Percentiles rank a stretch among this genome's conserved stretches.
These are phyloP conservation scores for Nigrospora oryzae DNA, from an alignment of 2,329 filamentous ascomycete genomes.

Conservation along the genomic window DNA sequence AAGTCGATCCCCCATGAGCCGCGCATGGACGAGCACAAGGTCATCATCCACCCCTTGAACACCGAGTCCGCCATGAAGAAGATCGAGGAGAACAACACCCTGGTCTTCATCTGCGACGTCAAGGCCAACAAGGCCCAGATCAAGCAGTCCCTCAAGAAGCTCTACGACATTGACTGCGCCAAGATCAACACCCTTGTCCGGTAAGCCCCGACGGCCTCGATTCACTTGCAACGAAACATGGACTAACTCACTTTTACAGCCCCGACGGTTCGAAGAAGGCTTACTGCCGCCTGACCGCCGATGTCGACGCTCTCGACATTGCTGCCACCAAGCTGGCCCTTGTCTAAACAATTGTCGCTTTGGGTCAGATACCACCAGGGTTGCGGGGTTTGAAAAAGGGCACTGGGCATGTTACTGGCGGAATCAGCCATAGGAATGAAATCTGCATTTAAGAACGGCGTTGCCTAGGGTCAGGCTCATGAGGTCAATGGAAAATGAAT, in stretches of 20 bases:
- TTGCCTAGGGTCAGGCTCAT: conserved; percentile 22
- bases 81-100: conserved; percentile 99
- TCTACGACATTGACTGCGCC: conserved; percentile 95
- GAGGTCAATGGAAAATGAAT: conserved; percentile 23
- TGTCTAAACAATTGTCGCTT: conserved; percentile 58
- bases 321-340: conserved; percentile 98
- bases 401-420: conserved; percentile 4
- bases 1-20: conserved; percentile 86
- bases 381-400: conserved; percentile 12
- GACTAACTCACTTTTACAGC: conserved; percentile 34
- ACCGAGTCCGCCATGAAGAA: conserved; percentile 99
- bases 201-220: conserved; percentile 38
- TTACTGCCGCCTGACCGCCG: conserved; percentile 87
- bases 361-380: conserved; percentile 11
- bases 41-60: conserved; percentile 97
- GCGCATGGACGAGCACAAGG: conserved; percentile 94
- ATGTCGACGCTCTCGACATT: conserved; percentile 98
- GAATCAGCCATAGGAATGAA: conserved; percentile 13
- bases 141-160: conserved; percentile 96
- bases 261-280: conserved; percentile 99
- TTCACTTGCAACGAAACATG: not conserved
- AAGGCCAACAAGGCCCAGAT: conserved; percentile 99
- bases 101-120: conserved; percentile 93
- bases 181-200: conserved; percentile 99
- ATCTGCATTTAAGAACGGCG: conserved; percentile 24